A percentile compares a stretch with the other conserved stretches of the same genome.
These are phyloP conservation scores for Botrytis porri DNA, from an alignment of 2,329 filamentous ascomycete genomes.

Conservation along the genomic window DNA sequence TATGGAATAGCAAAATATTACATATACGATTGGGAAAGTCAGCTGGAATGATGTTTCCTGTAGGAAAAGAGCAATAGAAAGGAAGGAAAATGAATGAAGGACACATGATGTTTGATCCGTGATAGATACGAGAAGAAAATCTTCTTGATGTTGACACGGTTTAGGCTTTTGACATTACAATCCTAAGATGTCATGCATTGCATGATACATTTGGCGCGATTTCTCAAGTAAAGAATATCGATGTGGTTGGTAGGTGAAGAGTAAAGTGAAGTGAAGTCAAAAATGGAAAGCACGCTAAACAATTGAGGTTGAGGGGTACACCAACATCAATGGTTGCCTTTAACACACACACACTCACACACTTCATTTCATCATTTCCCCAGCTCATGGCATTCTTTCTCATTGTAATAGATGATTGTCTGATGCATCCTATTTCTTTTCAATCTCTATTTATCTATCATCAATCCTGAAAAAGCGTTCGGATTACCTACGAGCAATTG, in stretches of 20 bases:
- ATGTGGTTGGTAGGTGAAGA: background rate
- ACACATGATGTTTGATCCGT: background rate
- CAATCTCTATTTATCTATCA: conserved; percentile 5
- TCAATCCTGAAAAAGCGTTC: background rate
- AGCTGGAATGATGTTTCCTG: background rate
- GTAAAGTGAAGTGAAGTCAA: background rate
- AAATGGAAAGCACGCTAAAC: conserved; percentile 11
- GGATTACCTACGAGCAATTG: background rate
- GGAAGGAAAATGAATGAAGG: background rate
- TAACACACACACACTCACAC: background rate
- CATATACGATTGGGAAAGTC: background rate
- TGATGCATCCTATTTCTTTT: background rate
- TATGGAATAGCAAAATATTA: conserved; percentile 7
- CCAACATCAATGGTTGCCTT: conserved; percentile 4
- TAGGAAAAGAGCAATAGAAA: background rate
- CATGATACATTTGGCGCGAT: background rate
- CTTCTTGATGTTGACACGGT: background rate
- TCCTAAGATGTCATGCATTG: background rate
- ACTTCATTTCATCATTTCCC: background rate
- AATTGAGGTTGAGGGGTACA: background rate
- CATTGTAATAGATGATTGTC: background rate
- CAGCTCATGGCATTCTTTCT: background rate
- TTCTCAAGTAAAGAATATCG: background rate
- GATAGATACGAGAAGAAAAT: background rate
- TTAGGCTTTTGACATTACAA: background rate